phyloP scores from a whole-genome alignment of 352 stramenopile genomes.

The Pythium biforme region DNA sequence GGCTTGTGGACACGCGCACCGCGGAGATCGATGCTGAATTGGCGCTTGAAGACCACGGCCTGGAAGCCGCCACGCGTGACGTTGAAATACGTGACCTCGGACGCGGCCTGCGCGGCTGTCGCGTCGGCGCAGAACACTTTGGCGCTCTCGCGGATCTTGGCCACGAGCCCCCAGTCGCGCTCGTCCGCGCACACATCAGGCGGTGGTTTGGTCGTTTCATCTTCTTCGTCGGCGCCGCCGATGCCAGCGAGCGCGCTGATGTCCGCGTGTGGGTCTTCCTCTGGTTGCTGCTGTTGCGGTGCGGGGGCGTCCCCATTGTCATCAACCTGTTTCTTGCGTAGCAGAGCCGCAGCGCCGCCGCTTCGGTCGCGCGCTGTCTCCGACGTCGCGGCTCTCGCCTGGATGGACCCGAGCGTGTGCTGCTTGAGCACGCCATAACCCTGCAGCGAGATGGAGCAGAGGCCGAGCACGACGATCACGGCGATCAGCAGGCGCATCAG shows the following conservation, averaged over 20 bases:
- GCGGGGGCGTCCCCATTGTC: neutral
- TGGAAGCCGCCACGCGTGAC: constrained; percentile 27
- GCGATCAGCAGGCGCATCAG: constrained; percentile 5
- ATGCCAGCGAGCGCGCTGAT: neutral
- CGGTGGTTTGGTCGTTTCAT: neutral
- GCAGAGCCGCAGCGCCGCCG: constrained; percentile 1
- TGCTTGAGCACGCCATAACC: constrained; percentile 11
- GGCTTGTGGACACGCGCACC: constrained; percentile 23
- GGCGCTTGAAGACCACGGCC: constrained; percentile 38
- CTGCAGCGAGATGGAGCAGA: constrained; percentile 13
- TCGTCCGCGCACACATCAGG: constrained; percentile 29
- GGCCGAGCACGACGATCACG: constrained; percentile 7
- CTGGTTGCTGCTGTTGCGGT: neutral
- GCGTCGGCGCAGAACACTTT: constrained; percentile 7
- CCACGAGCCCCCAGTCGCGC: constrained; percentile 32
- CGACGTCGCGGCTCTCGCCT: neutral
- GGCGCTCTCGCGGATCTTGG: constrained; percentile 7
- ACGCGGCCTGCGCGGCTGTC: neutral
- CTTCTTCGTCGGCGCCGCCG: neutral
- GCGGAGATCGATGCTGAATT: constrained; percentile 45
- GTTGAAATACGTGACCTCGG: constrained; percentile 27
- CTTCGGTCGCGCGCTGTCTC: neutral
- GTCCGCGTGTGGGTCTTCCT: constrained; percentile 2
- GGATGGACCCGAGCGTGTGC: neutral
- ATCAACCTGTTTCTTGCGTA: neutral